Evolutionary conservation across 2,329 filamentous ascomycete genomes (phyloP).

Genomic region (Aureobasidium uvarum): DNA sequence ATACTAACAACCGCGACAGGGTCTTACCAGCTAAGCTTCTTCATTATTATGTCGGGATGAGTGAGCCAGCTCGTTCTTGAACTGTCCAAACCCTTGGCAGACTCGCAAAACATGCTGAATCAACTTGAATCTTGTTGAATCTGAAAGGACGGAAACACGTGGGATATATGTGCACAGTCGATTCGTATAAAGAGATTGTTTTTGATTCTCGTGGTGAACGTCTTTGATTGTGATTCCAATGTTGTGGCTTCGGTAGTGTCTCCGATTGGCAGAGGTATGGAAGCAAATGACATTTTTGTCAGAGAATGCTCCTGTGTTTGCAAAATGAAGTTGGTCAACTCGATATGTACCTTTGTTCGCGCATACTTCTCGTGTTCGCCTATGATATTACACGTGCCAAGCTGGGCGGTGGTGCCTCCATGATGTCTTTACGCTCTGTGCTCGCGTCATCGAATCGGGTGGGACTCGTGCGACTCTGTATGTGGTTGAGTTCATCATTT

Average conservation of each 20-base stretch:
- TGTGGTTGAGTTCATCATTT: constrained; percentile 13
- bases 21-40: constrained; percentile 8
- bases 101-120: not conserved
- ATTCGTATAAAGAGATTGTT: not conserved
- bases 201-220: not conserved
- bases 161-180: constrained; percentile 4
- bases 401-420: not conserved
- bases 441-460: constrained; percentile 18
- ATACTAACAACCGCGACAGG: constrained; percentile 1
- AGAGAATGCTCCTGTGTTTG: not conserved
- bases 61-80: not conserved
- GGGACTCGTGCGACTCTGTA: constrained; percentile 1
- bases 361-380: not conserved
- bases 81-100: not conserved
- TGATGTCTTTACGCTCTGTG: constrained; percentile 13
- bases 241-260: not conserved
- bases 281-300: not conserved
- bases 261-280: constrained; percentile 5
- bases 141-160: not conserved
- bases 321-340: not conserved
- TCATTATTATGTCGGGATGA: no score
- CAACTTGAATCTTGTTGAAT: not conserved
- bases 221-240: not conserved
- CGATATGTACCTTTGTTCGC: not conserved
- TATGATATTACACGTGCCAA: not conserved